phyloP scores from a whole-genome alignment of 2,329 filamentous ascomycete species.

The Neoascochyta sp. region DNA sequence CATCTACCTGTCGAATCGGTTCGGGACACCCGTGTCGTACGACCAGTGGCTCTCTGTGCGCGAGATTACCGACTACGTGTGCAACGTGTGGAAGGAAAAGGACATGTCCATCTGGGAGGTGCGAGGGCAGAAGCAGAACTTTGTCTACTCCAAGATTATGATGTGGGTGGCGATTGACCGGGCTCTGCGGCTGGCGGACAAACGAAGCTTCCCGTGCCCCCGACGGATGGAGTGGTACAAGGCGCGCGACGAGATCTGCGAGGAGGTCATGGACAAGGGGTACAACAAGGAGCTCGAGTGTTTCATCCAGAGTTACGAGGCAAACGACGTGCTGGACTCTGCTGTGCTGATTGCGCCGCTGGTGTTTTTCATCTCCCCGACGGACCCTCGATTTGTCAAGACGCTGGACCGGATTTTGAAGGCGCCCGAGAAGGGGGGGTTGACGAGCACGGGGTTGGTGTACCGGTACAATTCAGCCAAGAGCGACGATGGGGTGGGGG shows the following conservation, averaged over 20 bases:
- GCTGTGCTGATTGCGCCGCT: conserved; percentile 72
- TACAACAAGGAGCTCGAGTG: conserved; percentile 67
- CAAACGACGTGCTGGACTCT: conserved; percentile 65
- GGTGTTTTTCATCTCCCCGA: conserved; percentile 75
- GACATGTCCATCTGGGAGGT: conserved; percentile 87
- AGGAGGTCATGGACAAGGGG: conserved; percentile 74
- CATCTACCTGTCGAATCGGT: conserved; percentile 76
- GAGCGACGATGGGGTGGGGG: conserved; percentile 69
- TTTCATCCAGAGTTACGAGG: conserved; percentile 76
- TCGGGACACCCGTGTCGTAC: conserved; percentile 69
- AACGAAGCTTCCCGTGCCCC: conserved; percentile 71
- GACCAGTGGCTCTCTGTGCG: conserved; percentile 71
- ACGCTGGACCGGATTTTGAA: conserved; percentile 70
- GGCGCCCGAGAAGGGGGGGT: conserved; percentile 68
- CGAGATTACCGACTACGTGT: conserved; percentile 65
- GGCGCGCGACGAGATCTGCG: conserved; percentile 65
- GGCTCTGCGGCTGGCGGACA: conserved; percentile 68
- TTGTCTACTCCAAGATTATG: conserved; percentile 79
- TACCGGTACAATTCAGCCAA: conserved; percentile 69
- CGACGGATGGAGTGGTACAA: conserved; percentile 64
- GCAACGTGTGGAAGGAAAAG: conserved; percentile 60
- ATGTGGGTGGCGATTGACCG: conserved; percentile 79
- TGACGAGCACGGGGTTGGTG: conserved; percentile 71
- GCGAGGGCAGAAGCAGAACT: conserved; percentile 70
- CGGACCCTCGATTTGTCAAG: conserved; percentile 69